Evolutionary conservation across 2,329 filamentous ascomycete species (phyloP), one percentile per base, ranked within the genome.

Genomic region (Pseudovirgaria hyperparasitica): DNA sequence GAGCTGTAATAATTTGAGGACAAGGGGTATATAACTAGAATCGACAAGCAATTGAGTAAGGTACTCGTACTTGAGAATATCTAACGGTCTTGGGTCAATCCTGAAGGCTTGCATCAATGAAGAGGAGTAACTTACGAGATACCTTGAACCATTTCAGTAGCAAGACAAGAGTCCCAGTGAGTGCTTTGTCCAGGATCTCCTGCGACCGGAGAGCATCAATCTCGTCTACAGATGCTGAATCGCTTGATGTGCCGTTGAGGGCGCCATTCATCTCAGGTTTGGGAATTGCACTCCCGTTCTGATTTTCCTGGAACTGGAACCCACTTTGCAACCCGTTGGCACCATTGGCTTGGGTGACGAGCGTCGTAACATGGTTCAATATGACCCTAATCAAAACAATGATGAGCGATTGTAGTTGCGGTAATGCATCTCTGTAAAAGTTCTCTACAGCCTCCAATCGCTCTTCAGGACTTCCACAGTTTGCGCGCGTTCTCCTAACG

Each of bases 61-160:
- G 45, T 94, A 96, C 55, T 98, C 90, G 40, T 90, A 94, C 49
- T 94, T 93, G 38, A 98, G 62, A 16, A 96, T 71, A 49, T 98
- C 84, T 92, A 20, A 2, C 16, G 4, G 15, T 12, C 5, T 20
- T 18, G 21, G 22, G 25, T 21, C 16, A 5, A 4, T 23, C 4
- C 12, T 9, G 23, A 8, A 15, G n/a, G n/a, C n/a, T n/a, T 21
- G 21, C 13, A 26, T 17, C 14, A 3, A 19, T 19, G 10, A 6
- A 9, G 8, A 5, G 14, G 16, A 5, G 17, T 4, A 23, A 63
- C 82, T 63, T 62, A 92, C 84, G 90, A 31, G 85, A 94, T 28
- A 92, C 63, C 51, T 93, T 92, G 43, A 96, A 78, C 90, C 90
- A 98, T 55, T 96, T 98, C 34, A 96, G 51, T 23, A 96, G 57